A percentile compares a stretch with the other conserved stretches of the same genome.
These are phyloP conservation scores for Tephrocybe sp. DNA, from an alignment of 768 basidiomycete genomes.

Conservation along the genomic window DNA sequence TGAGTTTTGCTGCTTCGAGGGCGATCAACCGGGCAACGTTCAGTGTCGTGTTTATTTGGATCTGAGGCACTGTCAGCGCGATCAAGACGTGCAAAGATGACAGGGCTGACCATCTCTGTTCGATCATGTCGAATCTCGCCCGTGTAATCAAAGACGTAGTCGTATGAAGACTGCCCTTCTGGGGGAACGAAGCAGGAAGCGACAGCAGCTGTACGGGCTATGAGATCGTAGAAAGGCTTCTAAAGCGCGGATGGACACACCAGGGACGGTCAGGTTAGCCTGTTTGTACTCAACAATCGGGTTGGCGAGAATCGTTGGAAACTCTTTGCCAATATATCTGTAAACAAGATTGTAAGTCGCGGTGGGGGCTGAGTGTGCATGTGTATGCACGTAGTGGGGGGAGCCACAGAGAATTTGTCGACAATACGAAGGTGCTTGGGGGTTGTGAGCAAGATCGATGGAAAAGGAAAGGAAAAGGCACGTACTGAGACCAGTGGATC, in stretches of 20 bases:
- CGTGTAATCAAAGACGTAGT: conserved; percentile 84
- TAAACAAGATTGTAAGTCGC: neutral
- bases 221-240: conserved; percentile 15
- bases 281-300: conserved; percentile 79
- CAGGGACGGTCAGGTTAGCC: conserved; percentile 71
- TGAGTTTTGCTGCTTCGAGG: conserved; percentile 75
- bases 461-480: conserved; percentile 11
- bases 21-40: conserved; percentile 68
- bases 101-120: conserved; percentile 61
- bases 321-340: conserved; percentile 79
- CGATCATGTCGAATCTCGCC: conserved; percentile 79
- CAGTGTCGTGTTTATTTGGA: conserved; percentile 77
- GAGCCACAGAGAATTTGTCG: conserved; percentile 71
- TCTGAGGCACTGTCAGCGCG: conserved; percentile 38
- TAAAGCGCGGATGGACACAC: conserved; percentile 39
- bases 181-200: conserved; percentile 70
- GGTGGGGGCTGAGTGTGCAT: too few species aligned
- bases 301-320: conserved; percentile 66
- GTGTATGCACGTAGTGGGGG: conserved; percentile 69
- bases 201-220: conserved; percentile 53
- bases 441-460: conserved; percentile 18
- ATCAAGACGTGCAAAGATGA: conserved; percentile 9
- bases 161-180: conserved; percentile 65
- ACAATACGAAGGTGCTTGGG: conserved; percentile 66
- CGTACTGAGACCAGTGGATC: conserved; percentile 73